Conservation (phyloP, 371 early-diverging fungal genomes). For the Mucor saturninus region DNA sequence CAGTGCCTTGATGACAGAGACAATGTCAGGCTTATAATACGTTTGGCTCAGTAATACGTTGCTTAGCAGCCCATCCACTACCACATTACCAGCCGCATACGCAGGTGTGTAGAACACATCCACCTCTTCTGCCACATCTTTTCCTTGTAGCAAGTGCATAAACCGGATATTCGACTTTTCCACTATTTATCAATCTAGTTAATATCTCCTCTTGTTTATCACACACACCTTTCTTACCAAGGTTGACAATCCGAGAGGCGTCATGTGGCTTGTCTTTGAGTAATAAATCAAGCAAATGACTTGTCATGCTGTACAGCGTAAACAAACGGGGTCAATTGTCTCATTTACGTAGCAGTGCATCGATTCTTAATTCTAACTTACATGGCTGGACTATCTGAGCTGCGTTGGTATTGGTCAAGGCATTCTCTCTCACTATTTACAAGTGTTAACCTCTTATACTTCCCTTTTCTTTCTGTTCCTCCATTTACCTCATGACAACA, state of each 20-base stretch:
- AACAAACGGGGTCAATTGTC: neutral
- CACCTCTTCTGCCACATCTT: constrained; percentile 36
- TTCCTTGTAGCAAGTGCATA: constrained; percentile 45
- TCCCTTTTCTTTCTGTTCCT: too few relatives aligned
- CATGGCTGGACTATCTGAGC: constrained; percentile 54
- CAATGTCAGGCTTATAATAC: constrained; percentile 53
- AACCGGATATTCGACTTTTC: constrained; percentile 56
- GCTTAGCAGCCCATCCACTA: constrained; percentile 46
- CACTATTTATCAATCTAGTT: constrained; percentile 5
- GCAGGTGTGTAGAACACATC: constrained; percentile 46
- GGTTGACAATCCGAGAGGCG: constrained; percentile 35
- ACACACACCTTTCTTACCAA: constrained; percentile 20
- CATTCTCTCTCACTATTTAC: constrained; percentile 41
- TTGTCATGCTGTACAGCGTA: constrained; percentile 32
- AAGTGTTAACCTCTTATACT: too few relatives aligned
- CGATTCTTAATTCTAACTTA: constrained; percentile 21
- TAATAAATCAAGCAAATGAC: constrained; percentile 39
- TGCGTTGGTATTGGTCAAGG: constrained; percentile 39
- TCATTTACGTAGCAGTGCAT: neutral
- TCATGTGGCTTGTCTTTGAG: constrained; percentile 31
- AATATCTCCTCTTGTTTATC: constrained; percentile 1
- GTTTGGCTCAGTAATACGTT: constrained; percentile 53
- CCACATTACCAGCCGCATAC: constrained; percentile 57
- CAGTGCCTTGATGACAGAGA: constrained; percentile 55
- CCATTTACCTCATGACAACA: constrained; percentile 58